These are phyloP conservation scores for Canavalia ensiformis DNA, from an alignment of 306 rosid genomes.

Conservation along the genomic window DNA sequence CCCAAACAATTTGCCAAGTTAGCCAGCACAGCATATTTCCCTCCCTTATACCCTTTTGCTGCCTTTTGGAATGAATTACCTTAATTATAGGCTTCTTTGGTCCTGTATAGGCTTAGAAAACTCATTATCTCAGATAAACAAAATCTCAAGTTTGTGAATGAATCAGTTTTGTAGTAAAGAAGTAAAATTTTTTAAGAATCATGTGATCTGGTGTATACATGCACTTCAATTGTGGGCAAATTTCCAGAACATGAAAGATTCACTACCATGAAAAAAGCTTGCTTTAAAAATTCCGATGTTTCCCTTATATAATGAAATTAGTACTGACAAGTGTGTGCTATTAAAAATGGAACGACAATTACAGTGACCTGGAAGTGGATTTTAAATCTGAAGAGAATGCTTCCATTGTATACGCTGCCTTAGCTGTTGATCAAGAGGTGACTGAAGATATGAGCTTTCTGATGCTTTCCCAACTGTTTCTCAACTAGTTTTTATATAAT, in stretches of 20 bases:
- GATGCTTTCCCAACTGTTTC: slow-evolving; percentile 18
- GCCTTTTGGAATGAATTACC: too few relatives aligned
- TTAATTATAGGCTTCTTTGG: too few relatives aligned
- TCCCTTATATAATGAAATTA: slow-evolving; percentile 21
- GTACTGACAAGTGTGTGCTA: background rate
- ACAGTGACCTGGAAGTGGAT: slow-evolving; percentile 88
- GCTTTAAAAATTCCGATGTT: slow-evolving; percentile 1
- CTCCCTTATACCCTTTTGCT: too few relatives aligned
- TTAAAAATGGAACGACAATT: slow-evolving; percentile 31
- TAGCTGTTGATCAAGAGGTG: slow-evolving; percentile 82
- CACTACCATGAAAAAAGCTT: background rate
- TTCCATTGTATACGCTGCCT: slow-evolving; percentile 67
- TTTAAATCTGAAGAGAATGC: slow-evolving; percentile 75
- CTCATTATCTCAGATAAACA: background rate
- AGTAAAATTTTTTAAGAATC: background rate
- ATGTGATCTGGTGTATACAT: slow-evolving; percentile 15
- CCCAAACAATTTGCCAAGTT: too few relatives aligned
- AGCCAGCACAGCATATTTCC: too few relatives aligned
- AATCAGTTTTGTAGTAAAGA: background rate
- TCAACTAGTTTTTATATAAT: slow-evolving; percentile 12
- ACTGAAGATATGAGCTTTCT: slow-evolving; percentile 31
- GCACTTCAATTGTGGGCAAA: slow-evolving; percentile 2
- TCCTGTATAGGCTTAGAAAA: background rate
- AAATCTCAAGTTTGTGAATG: slow-evolving; percentile 2
- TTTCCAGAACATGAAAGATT: slow-evolving; percentile 11